A percentile compares a stretch with the other conserved stretches of the same genome.
Evolutionary conservation across 2,329 filamentous ascomycete species (phyloP).

Genomic region (Alternaria gansuensis): DNA sequence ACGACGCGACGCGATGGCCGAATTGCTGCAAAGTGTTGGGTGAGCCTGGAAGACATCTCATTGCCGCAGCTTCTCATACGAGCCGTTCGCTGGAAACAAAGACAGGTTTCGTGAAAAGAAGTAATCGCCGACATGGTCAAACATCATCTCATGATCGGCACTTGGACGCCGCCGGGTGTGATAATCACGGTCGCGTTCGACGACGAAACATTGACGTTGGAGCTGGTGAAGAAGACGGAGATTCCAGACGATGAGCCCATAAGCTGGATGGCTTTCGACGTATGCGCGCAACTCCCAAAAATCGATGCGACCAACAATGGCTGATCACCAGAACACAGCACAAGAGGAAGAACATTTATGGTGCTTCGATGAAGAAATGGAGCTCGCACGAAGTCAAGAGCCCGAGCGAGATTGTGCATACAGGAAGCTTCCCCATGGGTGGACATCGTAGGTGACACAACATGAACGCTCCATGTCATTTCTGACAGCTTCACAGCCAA

Average conservation of each 20-base stretch:
- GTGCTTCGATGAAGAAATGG: slow-evolving; percentile 94
- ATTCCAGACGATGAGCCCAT: slow-evolving; percentile 87
- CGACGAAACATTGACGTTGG: slow-evolving; percentile 77
- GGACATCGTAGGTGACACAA: slow-evolving; percentile 71
- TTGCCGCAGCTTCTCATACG: slow-evolving; percentile 1
- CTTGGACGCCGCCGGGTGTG: slow-evolving; percentile 87
- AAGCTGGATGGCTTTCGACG: slow-evolving; percentile 92
- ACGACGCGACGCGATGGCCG: slow-evolving; percentile 24
- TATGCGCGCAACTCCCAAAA: slow-evolving; percentile 55
- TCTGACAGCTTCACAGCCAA: slow-evolving; percentile 60
- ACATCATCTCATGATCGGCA: slow-evolving; percentile 91
- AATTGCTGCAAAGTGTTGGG: slow-evolving; percentile 10
- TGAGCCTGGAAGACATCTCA: background rate
- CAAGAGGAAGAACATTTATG: slow-evolving; percentile 83
- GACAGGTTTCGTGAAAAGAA: slow-evolving; percentile 3
- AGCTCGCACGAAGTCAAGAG: slow-evolving; percentile 79
- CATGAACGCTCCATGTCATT: background rate
- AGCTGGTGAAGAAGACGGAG: slow-evolving; percentile 79
- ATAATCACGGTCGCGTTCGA: slow-evolving; percentile 92
- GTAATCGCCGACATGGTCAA: slow-evolving; percentile 65
- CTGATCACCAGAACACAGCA: slow-evolving; percentile 63
- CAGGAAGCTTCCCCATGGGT: slow-evolving; percentile 74
- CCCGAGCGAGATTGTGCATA: slow-evolving; percentile 78
- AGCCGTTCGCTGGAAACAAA: background rate
- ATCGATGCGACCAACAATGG: slow-evolving; percentile 13